Conservation (phyloP, 768 basidiomycete genomes). For the Polyporus arcularius region DNA sequence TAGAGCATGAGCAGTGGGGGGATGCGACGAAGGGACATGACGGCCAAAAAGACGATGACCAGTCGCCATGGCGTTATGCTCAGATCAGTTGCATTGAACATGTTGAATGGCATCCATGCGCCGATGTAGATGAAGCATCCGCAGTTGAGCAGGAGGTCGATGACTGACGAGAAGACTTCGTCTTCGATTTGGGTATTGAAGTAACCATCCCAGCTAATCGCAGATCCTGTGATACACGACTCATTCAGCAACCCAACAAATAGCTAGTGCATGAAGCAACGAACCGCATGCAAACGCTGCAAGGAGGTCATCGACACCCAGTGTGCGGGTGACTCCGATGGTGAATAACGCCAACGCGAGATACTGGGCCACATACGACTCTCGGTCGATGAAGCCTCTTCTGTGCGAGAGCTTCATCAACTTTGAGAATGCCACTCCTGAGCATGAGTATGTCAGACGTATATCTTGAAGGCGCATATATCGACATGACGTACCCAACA, state of each 20-base stretch:
- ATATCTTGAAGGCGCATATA: neutral
- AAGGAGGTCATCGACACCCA: conserved; percentile 87
- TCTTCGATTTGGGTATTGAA: conserved; percentile 81
- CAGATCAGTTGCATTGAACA: conserved; percentile 56
- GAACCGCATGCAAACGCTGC: conserved; percentile 84
- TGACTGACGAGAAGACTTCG: conserved; percentile 85
- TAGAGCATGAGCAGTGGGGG: conserved; percentile 79
- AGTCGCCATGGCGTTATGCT: conserved; percentile 74
- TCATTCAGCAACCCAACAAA: neutral
- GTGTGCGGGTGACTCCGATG: conserved; percentile 73
- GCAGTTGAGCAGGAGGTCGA: conserved; percentile 85
- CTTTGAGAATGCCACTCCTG: conserved; percentile 68
- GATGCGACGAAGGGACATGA: conserved; percentile 78
- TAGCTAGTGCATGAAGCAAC: conserved; percentile 7
- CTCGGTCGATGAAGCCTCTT: conserved; percentile 69
- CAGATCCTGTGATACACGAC: conserved; percentile 68
- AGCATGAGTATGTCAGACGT: neutral
- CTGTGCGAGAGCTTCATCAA: conserved; percentile 71
- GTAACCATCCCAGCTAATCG: conserved; percentile 90
- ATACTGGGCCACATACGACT: conserved; percentile 88
- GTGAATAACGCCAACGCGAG: conserved; percentile 72
- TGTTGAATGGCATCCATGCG: conserved; percentile 77
- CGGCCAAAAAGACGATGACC: conserved; percentile 60
- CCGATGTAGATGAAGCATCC: conserved; percentile 84
- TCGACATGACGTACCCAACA: conserved; percentile 38